Percentiles rank a stretch among this genome's conserved stretches.
These are phyloP conservation scores for Botrytis paeoniae DNA, from an alignment of 2,329 filamentous ascomycete species.

Conservation along the genomic window DNA sequence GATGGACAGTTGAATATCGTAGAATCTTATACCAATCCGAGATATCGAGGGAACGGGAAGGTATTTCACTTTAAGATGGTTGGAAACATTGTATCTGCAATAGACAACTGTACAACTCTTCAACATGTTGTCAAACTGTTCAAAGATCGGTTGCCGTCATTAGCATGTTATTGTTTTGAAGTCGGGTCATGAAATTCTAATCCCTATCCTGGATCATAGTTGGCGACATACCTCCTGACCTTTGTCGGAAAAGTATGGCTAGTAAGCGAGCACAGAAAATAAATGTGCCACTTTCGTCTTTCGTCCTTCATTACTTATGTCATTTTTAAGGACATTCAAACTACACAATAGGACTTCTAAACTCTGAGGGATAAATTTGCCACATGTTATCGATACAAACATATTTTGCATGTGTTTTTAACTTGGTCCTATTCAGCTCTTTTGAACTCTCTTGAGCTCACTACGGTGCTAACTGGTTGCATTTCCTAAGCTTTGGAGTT, in stretches of 20 bases:
- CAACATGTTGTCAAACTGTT: not conserved
- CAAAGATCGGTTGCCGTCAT: not conserved
- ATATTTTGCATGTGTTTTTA: not conserved
- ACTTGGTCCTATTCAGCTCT: too few relatives aligned
- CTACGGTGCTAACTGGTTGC: not conserved
- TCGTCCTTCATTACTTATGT: not conserved
- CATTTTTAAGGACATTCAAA: not conserved
- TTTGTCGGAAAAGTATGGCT: not conserved
- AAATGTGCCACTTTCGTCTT: not conserved
- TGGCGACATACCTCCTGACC: not conserved
- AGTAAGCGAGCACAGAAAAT: not conserved
- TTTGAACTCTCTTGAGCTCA: not conserved
- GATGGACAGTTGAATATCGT: not conserved
- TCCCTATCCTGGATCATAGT: not conserved
- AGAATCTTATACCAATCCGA: not conserved
- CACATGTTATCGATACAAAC: not conserved
- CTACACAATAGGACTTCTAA: too few relatives aligned
- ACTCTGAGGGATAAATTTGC: too few relatives aligned
- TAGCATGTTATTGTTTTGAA: too few relatives aligned
- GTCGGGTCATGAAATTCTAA: not conserved
- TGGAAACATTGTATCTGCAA: not conserved
- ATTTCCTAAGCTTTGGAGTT: too few relatives aligned
- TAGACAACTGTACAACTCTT: not conserved
- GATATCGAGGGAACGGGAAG: accelerated
- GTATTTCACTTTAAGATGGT: too few relatives aligned